A percentile compares a stretch with the other conserved stretches of the same genome.
phyloP scores from a whole-genome alignment of 139 green algal species.

The Haematococcus lacustris region DNA sequence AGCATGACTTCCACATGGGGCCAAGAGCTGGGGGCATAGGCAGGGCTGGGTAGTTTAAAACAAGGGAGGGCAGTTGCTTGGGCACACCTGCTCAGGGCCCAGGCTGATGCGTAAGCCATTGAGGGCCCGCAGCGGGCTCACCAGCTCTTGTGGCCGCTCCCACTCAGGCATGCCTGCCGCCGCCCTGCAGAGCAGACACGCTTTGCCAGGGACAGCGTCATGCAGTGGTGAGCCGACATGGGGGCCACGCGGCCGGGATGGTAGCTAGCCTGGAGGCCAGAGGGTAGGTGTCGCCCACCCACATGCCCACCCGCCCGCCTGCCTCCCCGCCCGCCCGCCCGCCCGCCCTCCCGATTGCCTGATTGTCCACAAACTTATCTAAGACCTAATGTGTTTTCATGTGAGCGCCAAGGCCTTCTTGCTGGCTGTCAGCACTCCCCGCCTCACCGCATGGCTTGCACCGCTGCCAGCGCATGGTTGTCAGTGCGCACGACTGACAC shows the following conservation, averaged over 20 bases:
- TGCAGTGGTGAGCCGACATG: background rate
- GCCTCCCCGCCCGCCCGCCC: background rate
- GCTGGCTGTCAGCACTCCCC: too few relatives aligned
- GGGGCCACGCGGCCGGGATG: background rate
- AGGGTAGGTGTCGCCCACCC: background rate
- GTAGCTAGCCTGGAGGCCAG: background rate
- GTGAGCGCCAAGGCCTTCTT: too few relatives aligned
- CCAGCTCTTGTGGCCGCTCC: constrained; percentile 15
- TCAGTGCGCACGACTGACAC: constrained; percentile 26
- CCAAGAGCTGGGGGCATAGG: background rate
- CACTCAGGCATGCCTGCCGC: constrained; percentile 2
- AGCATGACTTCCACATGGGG: background rate
- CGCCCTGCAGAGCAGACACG: background rate
- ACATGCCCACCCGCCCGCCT: background rate
- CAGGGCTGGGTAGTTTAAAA: background rate
- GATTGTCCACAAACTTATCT: background rate
- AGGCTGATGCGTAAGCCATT: constrained; percentile 26
- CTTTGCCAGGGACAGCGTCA: background rate
- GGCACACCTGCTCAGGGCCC: background rate
- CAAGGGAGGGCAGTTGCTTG: background rate
- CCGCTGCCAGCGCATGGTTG: constrained; percentile 24
- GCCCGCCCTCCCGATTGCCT: background rate
- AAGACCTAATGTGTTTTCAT: too few relatives aligned
- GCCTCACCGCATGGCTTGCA: constrained; percentile 3
- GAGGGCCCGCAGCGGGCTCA: constrained; percentile 23